Conservation (phyloP, 164 flowering plant species). For the Cinnamomum micranthum region DNA sequence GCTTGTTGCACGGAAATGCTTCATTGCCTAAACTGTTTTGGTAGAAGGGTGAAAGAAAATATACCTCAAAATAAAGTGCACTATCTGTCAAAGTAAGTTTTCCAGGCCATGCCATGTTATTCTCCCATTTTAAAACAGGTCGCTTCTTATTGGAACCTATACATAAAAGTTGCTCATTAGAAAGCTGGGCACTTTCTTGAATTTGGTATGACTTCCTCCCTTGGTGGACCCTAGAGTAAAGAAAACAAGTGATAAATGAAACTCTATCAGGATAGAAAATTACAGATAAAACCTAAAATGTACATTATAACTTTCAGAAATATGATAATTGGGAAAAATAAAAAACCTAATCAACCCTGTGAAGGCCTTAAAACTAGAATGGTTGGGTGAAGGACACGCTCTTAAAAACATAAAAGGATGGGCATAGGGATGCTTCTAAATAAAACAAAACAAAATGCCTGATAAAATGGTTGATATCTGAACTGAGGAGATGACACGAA, state of each 20-base stretch:
- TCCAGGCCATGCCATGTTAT: constrained; percentile 95
- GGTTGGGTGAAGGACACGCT: not conserved
- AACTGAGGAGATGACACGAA: not conserved
- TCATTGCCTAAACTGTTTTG: not conserved
- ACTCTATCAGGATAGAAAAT: not conserved
- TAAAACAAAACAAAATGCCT: too few species aligned
- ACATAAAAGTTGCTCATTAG: constrained; percentile 61
- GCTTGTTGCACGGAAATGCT: not conserved
- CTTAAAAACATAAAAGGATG: too few species aligned
- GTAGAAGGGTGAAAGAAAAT: constrained; percentile 6
- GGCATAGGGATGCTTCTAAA: too few species aligned
- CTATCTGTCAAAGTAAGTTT: constrained; percentile 75
- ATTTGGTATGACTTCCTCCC: constrained; percentile 57
- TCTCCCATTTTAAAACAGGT: constrained; percentile 91
- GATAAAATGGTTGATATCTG: not conserved
- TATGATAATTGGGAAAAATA: not conserved
- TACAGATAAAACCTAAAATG: too few species aligned
- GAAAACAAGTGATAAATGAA: not conserved
- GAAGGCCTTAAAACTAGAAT: not conserved
- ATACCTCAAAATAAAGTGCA: constrained; percentile 95
- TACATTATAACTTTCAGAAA: too few species aligned
- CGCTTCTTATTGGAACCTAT: constrained; percentile 72
- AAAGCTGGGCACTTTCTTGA: constrained; percentile 32
- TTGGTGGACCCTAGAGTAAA: constrained; percentile 66
- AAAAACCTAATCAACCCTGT: not conserved